These are phyloP conservation scores for Saccharomycopsis javanensis DNA, from an alignment of 805 yeast species.

Conservation along the genomic window DNA sequence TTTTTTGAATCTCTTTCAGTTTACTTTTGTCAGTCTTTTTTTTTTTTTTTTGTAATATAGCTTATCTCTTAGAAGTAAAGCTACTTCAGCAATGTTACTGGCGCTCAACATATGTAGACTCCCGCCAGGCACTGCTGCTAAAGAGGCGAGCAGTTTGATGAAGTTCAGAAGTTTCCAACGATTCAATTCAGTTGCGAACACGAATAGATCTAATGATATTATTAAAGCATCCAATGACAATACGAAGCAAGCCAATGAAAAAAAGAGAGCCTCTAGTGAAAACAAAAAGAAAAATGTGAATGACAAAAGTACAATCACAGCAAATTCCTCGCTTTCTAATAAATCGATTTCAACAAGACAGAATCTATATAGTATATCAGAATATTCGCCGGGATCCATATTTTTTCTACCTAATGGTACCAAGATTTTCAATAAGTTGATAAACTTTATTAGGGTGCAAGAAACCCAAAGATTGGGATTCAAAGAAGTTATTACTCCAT, in stretches of 20 bases:
- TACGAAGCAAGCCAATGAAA: no score
- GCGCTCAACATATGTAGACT: background rate
- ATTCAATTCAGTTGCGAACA: no score
- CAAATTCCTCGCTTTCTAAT: conserved; percentile 14
- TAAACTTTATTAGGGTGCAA: conserved; percentile 77
- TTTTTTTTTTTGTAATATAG: background rate
- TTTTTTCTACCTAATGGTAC: conserved; percentile 94
- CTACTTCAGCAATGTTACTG: background rate
- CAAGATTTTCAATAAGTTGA: conserved; percentile 66
- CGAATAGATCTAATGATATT: no score
- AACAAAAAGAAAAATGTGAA: conserved; percentile 16
- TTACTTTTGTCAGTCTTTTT: background rate
- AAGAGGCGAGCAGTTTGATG: background rate
- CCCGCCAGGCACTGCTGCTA: background rate
- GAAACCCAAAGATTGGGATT: conserved; percentile 66
- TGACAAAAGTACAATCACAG: conserved; percentile 15
- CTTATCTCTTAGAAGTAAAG: background rate
- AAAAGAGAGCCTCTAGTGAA: background rate
- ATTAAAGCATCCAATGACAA: no score
- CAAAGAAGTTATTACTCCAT: conserved; percentile 86
- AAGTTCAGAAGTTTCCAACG: background rate
- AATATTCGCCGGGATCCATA: conserved; percentile 80
- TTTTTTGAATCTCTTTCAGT: no score
- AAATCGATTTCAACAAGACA: conserved; percentile 42
- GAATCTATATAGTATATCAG: conserved; percentile 67